A percentile compares a stretch with the other conserved stretches of the same genome.
Conservation (phyloP, 2,329 filamentous ascomycete genomes). For the Geosmithia flava region DNA sequence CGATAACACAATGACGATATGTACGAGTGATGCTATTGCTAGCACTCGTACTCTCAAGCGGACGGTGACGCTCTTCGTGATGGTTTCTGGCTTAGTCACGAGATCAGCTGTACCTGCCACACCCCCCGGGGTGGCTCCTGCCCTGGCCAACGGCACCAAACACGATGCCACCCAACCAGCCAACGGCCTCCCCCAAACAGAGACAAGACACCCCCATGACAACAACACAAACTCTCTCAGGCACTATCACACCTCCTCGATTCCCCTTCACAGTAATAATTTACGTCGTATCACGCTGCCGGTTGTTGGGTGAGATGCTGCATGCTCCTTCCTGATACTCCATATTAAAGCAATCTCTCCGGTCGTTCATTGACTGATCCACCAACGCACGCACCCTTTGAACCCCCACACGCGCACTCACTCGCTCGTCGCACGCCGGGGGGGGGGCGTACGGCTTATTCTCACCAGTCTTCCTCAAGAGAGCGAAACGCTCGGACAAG, state of each 20-base stretch:
- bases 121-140: background rate
- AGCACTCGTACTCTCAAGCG: no score
- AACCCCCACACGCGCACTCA: background rate
- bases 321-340: background rate
- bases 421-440: background rate
- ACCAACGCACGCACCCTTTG: background rate
- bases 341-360: background rate
- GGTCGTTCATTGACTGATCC: background rate
- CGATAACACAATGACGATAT: no score
- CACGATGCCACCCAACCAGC: background rate
- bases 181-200: background rate
- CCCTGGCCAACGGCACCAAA: background rate
- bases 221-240: background rate
- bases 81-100: background rate
- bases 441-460: background rate
- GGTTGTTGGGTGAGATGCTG: background rate
- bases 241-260: background rate
- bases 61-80: background rate
- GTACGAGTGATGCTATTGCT: no score
- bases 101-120: background rate
- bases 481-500: no score
- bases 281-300: background rate
- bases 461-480: background rate
- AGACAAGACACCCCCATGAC: background rate
- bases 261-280: background rate